These are phyloP conservation scores for Tetrahymena elliotti DNA, from an alignment of 73 alveolate species.

Conservation along the genomic window DNA sequence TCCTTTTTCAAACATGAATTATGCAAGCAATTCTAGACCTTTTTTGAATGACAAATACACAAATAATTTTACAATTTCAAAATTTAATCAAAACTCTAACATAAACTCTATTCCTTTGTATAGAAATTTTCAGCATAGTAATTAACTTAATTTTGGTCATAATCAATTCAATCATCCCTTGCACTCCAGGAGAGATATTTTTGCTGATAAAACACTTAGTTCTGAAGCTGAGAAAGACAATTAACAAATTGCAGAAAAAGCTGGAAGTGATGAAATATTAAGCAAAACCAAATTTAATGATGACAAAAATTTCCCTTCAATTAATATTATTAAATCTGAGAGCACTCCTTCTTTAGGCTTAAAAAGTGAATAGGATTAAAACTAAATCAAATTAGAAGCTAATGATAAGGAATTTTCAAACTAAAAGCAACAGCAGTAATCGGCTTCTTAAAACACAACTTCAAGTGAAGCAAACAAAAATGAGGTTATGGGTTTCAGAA, in stretches of 20 bases:
- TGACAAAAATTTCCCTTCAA: neutral
- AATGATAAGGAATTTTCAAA: neutral
- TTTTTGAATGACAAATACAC: neutral
- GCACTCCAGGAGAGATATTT: neutral
- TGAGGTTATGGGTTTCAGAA: neutral
- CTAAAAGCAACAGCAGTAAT: neutral
- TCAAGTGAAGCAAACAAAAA: neutral
- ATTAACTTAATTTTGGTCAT: neutral
- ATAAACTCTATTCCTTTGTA: neutral
- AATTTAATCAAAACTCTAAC: neutral
- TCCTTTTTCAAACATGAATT: neutral
- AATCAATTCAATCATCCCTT: neutral
- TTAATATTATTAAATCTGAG: neutral
- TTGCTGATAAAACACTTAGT: neutral
- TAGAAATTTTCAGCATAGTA: neutral
- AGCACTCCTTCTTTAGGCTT: neutral
- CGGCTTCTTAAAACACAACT: neutral
- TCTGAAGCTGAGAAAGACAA: neutral
- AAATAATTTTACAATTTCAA: neutral
- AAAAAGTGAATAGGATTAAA: neutral
- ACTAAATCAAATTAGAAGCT: neutral
- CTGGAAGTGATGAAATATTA: neutral
- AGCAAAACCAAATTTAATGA: neutral
- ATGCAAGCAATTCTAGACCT: neutral
- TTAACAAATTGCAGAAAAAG: neutral